Evolutionary conservation across 495 filamentous ascomycete genomes (phyloP).

Genomic region (Tricharina praecox): DNA sequence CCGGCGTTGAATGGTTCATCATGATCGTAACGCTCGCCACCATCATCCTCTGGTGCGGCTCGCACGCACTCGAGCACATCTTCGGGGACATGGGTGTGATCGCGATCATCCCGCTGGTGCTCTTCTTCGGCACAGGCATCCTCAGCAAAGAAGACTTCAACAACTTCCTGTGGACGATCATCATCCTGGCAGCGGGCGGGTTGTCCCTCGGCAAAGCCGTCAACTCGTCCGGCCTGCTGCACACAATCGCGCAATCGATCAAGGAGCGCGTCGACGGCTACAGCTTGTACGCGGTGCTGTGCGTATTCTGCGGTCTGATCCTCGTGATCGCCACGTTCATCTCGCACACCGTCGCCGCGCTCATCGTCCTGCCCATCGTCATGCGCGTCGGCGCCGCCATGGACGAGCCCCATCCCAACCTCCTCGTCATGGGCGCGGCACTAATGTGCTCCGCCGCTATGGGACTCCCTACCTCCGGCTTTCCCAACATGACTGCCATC

Average conservation of each 20-base stretch:
- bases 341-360: slow-evolving; percentile 85
- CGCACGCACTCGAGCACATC: slow-evolving; percentile 65
- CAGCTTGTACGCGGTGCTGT: slow-evolving; percentile 70
- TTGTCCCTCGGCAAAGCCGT: slow-evolving; percentile 88
- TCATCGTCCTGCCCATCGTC: slow-evolving; percentile 88
- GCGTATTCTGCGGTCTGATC: slow-evolving; percentile 73
- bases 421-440: slow-evolving; percentile 70
- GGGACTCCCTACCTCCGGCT: slow-evolving; percentile 86
- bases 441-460: slow-evolving; percentile 57
- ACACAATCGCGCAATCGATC: slow-evolving; percentile 66
- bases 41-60: slow-evolving; percentile 82
- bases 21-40: slow-evolving; percentile 66
- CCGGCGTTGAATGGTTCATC: slow-evolving; percentile 87
- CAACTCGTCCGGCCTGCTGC: slow-evolving; percentile 78
- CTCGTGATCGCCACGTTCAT: slow-evolving; percentile 95
- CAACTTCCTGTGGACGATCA: slow-evolving; percentile 99
- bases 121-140: slow-evolving; percentile 95
- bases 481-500: slow-evolving; percentile 99
- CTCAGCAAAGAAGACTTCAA: slow-evolving; percentile 99
- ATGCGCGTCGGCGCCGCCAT: slow-evolving; percentile 66
- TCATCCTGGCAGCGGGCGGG: slow-evolving; percentile 91
- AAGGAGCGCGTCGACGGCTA: slow-evolving; percentile 54
- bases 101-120: slow-evolving; percentile 82
- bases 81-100: slow-evolving; percentile 99
- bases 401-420: slow-evolving; percentile 77